A percentile compares a stretch with the other conserved stretches of the same genome.
Evolutionary conservation across 2,329 filamentous ascomycete species (phyloP).

Genomic region (Fonsecaea multimorphosa): DNA sequence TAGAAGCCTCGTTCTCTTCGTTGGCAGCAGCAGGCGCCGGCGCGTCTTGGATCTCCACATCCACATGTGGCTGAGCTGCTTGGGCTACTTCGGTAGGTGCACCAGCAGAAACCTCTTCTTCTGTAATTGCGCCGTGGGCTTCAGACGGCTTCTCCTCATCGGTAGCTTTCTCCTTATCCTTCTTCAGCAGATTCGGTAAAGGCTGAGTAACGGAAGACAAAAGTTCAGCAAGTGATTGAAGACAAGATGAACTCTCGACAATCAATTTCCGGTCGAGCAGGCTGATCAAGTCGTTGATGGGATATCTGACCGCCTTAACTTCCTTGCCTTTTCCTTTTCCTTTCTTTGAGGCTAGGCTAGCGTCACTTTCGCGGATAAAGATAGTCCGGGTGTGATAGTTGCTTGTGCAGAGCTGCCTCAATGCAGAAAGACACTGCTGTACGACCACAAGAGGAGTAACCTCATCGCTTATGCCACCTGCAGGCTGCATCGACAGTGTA

Average conservation of each 20-base stretch:
- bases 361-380: slow-evolving; percentile 94
- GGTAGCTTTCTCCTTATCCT: slow-evolving; percentile 65
- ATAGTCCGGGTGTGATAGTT: slow-evolving; percentile 88
- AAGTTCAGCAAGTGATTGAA: slow-evolving; percentile 88
- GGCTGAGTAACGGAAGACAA: slow-evolving; percentile 88
- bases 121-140: slow-evolving; percentile 37
- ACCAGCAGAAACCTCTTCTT: slow-evolving; percentile 43
- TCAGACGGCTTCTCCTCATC: slow-evolving; percentile 41
- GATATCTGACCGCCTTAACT: slow-evolving; percentile 80
- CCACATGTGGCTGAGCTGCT: slow-evolving; percentile 42
- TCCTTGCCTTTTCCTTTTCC: slow-evolving; percentile 91
- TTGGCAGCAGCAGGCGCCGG: slow-evolving; percentile 37
- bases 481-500: slow-evolving; percentile 67
- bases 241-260: slow-evolving; percentile 94
- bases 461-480: slow-evolving; percentile 71
- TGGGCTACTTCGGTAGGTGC: slow-evolving; percentile 47
- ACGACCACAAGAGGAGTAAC: slow-evolving; percentile 94
- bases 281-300: slow-evolving; percentile 86
- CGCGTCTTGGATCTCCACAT: slow-evolving; percentile 35
- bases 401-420: slow-evolving; percentile 81
- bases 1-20: slow-evolving; percentile 7
- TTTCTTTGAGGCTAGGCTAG: slow-evolving; percentile 76
- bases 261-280: slow-evolving; percentile 92
- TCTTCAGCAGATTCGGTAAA: slow-evolving; percentile 78
- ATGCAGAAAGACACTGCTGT: slow-evolving; percentile 87